Evolutionary conservation across 148 eudicot species (phyloP), one percentile per base, ranked within the genome.

Genomic region (Rhododendron kiyosumense): DNA sequence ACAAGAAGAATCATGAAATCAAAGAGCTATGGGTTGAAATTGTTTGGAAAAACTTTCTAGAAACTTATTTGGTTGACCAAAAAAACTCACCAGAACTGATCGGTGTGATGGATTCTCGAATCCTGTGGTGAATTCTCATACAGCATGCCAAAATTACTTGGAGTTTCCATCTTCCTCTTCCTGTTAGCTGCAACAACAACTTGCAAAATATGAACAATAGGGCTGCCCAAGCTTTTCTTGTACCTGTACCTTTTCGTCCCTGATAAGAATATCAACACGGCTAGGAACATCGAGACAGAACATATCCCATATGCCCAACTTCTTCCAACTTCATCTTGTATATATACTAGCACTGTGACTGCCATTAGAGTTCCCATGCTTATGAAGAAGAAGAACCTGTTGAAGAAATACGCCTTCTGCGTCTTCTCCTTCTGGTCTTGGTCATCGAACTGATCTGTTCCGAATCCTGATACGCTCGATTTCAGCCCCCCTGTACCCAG

Each of bases 381-480:
- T 9, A 96, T 94, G 91, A 94, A 94, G 90, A 96, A 96, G 90
- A 95, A 95, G 90, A 96, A 96, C 81, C 99, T 88, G 75, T 94
- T 93, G 86, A 96, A 96, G 90, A 96, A 96, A n/a, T 88, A 94
- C 0, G 95, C 93, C 99, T 92, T 96, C 79, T 94, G 95, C 0
- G 95, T 89, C 54, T 88, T 93, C 63, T 96, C 99, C 69, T 87
- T 91, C 65, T 91, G 92, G 22, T 96, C 95, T 32, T 90, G 90
- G 38, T 91, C 94, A 48, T 94, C 94, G 49, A 94, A 94, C 28
- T 94, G 96, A 59, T 94, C 96, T 1, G 92, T 90, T 36, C 96
- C 96, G 5, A 94, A 94, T 32, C 94, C 96, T 12, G 96, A 94
- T 20, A 94, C 93, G n/a, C 96, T 92, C 0, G 96, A 94, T 85